phyloP scores from a whole-genome alignment of 2,329 filamentous ascomycete genomes.

The Helotiales sp. region DNA sequence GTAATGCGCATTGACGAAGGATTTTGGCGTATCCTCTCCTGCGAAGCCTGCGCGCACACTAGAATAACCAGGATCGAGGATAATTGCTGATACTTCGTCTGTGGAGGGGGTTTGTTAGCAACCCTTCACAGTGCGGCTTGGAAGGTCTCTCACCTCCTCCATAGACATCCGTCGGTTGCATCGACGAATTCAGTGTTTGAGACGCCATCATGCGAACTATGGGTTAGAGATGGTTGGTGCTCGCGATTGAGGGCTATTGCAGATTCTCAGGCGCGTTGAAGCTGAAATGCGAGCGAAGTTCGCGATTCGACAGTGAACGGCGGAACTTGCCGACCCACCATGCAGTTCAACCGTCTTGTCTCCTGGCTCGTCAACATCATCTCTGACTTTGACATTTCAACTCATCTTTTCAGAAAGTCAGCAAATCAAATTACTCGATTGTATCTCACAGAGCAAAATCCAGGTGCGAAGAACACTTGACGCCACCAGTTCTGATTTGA shows the following conservation, averaged over 20 bases:
- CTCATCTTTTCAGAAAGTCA: no score
- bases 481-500: no score
- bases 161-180: constrained; percentile 62
- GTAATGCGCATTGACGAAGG: constrained; percentile 88
- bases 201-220: constrained; percentile 46
- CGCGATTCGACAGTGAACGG: constrained; percentile 4
- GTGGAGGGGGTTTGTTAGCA: constrained; percentile 17
- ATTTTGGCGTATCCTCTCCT: constrained; percentile 95
- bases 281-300: constrained; percentile 4
- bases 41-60: constrained; percentile 93
- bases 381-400: background rate
- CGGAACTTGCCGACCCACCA: background rate
- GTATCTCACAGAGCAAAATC: no score
- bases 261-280: constrained; percentile 7
- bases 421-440: no score
- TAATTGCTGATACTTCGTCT: constrained; percentile 97
- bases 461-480: no score
- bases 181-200: constrained; percentile 55
- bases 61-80: constrained; percentile 92
- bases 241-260: background rate
- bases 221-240: background rate
- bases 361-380: no score
- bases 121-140: constrained; percentile 4
- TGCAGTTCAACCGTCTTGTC: no score
- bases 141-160: constrained; percentile 53